These are phyloP conservation scores for Candida pseudoviswanathii DNA, from an alignment of 1,139 yeast species.

Conservation along the genomic window DNA sequence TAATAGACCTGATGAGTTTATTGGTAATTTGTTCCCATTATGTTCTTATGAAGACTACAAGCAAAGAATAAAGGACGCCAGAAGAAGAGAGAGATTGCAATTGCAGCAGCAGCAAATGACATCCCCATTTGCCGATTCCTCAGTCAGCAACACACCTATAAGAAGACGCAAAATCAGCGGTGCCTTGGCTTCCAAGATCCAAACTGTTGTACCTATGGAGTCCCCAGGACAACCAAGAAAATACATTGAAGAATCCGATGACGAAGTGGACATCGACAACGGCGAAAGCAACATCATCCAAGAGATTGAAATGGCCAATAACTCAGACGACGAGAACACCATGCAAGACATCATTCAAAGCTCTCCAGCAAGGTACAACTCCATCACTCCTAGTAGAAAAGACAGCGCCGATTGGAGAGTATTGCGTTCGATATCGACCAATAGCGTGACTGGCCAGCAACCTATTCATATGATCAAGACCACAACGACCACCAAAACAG, in stretches of 20 bases:
- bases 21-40: constrained; percentile 78
- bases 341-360: constrained; percentile 20
- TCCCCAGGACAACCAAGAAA: constrained; percentile 98
- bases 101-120: constrained; percentile 28
- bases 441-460: constrained; percentile 29
- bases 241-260: constrained; percentile 39
- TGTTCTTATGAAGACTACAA: constrained; percentile 59
- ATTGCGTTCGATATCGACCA: constrained; percentile 45
- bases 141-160: constrained; percentile 64
- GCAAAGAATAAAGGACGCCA: constrained; percentile 49
- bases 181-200: constrained; percentile 66
- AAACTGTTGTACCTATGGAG: constrained; percentile 81
- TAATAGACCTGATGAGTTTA: constrained; percentile 64
- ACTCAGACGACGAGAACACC: constrained; percentile 40
- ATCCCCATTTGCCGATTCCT: constrained; percentile 40
- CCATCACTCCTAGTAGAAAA: constrained; percentile 14
- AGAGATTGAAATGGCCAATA: constrained; percentile 31
- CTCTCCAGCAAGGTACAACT: constrained; percentile 29
- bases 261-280: constrained; percentile 17
- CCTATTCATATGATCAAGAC: constrained; percentile 50
- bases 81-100: constrained; percentile 23
- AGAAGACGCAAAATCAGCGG: constrained; percentile 73
- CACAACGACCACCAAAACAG: constrained; percentile 51
- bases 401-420: constrained; percentile 38
- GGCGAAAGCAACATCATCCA: constrained; percentile 1